phyloP scores from a whole-genome alignment of 2,329 filamentous ascomycete genomes.

The Hirsutella thompsonii region DNA sequence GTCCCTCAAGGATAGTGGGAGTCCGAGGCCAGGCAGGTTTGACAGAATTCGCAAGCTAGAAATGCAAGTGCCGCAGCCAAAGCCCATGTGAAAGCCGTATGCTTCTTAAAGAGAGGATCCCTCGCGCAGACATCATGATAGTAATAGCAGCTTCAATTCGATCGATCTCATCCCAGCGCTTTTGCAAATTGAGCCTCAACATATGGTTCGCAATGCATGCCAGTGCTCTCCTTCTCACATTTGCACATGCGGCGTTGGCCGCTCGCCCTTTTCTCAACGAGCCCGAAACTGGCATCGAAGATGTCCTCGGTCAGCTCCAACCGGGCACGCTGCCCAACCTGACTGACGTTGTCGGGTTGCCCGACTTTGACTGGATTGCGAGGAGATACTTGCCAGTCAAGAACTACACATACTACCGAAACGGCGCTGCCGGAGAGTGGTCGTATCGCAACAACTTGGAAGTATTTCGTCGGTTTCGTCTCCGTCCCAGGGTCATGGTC shows the following conservation, averaged over 20 bases:
- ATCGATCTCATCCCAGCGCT: no score
- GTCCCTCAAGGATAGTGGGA: no score
- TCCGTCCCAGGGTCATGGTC: slow-evolving; percentile 34
- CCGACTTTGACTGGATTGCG: slow-evolving; percentile 41
- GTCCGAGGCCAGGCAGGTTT: no score
- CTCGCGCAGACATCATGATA: background rate
- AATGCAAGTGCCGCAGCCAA: no score
- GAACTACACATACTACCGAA: slow-evolving; percentile 44
- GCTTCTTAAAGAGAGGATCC: background rate
- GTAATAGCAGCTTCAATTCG: no score
- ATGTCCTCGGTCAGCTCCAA: slow-evolving; percentile 20
- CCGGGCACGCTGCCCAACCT: slow-evolving; percentile 27
- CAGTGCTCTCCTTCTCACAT: background rate
- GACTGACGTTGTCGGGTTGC: slow-evolving; percentile 31
- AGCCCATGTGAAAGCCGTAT: no score
- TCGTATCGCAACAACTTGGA: slow-evolving; percentile 45
- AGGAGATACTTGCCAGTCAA: slow-evolving; percentile 29
- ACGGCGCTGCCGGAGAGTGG: slow-evolving; percentile 42
- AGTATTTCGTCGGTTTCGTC: slow-evolving; percentile 32
- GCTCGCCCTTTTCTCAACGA: slow-evolving; percentile 30
- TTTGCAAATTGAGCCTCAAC: no score
- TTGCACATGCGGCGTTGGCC: slow-evolving; percentile 15
- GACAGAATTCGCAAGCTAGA: no score
- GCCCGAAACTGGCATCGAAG: slow-evolving; percentile 32
- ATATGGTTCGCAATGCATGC: background rate